Evolutionary conservation across 805 yeast genomes (phyloP).

Genomic region (Sugiyamaella marilandica): DNA sequence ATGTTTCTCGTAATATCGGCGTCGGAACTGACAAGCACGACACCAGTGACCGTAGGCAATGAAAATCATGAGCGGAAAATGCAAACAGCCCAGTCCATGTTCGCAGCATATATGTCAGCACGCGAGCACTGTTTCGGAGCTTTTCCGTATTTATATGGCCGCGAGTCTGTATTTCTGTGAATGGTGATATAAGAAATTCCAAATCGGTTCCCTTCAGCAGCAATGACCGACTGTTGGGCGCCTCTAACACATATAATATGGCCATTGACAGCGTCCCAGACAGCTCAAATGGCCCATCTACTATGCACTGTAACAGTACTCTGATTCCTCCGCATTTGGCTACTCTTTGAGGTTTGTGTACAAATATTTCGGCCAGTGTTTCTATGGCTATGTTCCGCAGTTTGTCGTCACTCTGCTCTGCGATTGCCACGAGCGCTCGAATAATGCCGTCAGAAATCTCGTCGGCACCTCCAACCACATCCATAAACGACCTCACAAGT

Average conservation of each 20-base stretch:
- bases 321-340: conserved; percentile 44
- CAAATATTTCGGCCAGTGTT: conserved; percentile 47
- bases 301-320: conserved; percentile 42
- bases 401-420: conserved; percentile 51
- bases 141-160: conserved; percentile 48
- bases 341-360: conserved; percentile 42
- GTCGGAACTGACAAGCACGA: conserved; percentile 58
- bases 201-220: conserved; percentile 61
- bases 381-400: conserved; percentile 49
- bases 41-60: conserved; percentile 53
- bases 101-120: conserved; percentile 58
- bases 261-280: conserved; percentile 43
- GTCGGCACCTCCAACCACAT: conserved; percentile 47
- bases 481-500: conserved; percentile 58
- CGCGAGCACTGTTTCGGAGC: conserved; percentile 54
- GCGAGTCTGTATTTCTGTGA: conserved; percentile 55
- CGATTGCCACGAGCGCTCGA: conserved; percentile 58
- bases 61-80: conserved; percentile 52
- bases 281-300: conserved; percentile 50
- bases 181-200: conserved; percentile 58
- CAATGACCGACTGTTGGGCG: conserved; percentile 47
- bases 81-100: conserved; percentile 73
- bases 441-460: conserved; percentile 59
- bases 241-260: conserved; percentile 52
- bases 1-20: conserved; percentile 47